Evolutionary conservation across 495 filamentous ascomycete genomes (phyloP), one percentile per base, ranked within the genome.

Genomic region (Lophiotrema nucula): DNA sequence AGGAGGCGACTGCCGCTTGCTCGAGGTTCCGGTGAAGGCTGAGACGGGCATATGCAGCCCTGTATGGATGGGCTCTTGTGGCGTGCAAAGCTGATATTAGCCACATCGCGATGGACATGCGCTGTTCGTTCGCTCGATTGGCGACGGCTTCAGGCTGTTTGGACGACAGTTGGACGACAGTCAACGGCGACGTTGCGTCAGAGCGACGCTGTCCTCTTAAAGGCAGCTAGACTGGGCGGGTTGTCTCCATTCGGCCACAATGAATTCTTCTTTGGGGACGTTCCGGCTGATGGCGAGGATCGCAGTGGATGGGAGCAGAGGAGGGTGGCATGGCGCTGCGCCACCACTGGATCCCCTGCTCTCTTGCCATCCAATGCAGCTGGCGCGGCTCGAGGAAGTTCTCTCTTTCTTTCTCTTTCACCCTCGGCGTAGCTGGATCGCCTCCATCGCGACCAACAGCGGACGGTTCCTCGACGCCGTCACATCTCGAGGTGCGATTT

Each of bases 101-200:
- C 49, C 33, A 53, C 53, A 46, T n/a, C n/a, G n/a, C n/a, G n/a
- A n/a, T n/a, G n/a, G n/a, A n/a, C n/a, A n/a, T n/a, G 26, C 3
- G 15, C 3, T 15, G 16, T 15, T 8, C 10, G 5, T 10, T 4
- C 15, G 47, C 25, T 15, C 4, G 49, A 41, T 43, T 8, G 23
- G 51, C 21, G 38, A 39, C 44, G 22, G 50, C 24, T 49, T 58
- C 54, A 58, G 54, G 45, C 54, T 58, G 54, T 58, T 49, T 47
- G 35, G 26, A 10, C 42, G 26, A 18, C n/a, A n/a, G n/a, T n/a
- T n/a, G 33, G 33, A 16, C 19, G 19, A 19, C n/a, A 4, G 15
- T 2, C 8, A n/a, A 43, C 39, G 39, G 11, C 10, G 35, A n/a
- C n/a, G n/a, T n/a, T n/a, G n/a, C n/a, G n/a, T n/a, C n/a, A n/a